A percentile compares a stretch with the other conserved stretches of the same genome.
Evolutionary conservation across 345 rosid species (phyloP).

Genomic region (Rhizophora mangle): DNA sequence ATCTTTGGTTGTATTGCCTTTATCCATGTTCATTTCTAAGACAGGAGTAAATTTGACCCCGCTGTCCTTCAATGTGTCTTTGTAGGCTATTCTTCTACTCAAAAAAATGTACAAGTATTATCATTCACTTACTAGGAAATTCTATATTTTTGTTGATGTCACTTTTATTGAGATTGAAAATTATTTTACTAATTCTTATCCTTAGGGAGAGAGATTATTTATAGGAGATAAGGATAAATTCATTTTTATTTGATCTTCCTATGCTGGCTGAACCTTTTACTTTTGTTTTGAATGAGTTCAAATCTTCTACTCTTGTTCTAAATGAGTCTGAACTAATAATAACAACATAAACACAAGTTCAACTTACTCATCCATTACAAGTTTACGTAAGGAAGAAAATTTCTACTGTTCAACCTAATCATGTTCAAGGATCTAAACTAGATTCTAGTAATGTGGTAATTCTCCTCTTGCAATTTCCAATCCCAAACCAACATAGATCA

Average conservation of each 20-base stretch:
- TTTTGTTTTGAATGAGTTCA: not conserved
- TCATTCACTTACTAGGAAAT: not conserved
- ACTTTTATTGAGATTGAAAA: not conserved
- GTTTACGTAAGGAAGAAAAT: not conserved
- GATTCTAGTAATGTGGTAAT: not conserved
- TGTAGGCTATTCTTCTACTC: not conserved
- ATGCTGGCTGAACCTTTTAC: too few relatives aligned
- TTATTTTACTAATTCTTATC: not conserved
- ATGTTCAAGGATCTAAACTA: not conserved
- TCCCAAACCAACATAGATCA: too few relatives aligned
- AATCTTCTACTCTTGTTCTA: not conserved
- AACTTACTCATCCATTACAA: not conserved
- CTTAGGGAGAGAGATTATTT: not conserved
- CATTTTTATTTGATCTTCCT: too few relatives aligned
- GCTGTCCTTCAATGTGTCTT: not conserved
- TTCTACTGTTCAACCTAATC: not conserved
- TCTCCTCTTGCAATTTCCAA: not conserved
- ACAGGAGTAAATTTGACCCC: not conserved
- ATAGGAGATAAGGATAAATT: not conserved
- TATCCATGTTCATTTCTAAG: not conserved
- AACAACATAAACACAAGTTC: not conserved
- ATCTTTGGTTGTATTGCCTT: not conserved
- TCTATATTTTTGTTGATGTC: not conserved
- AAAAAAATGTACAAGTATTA: not conserved
- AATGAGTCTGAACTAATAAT: not conserved